phyloP scores from a whole-genome alignment of 2,329 filamentous ascomycete genomes.

The Fusarium chlamydosporum region DNA sequence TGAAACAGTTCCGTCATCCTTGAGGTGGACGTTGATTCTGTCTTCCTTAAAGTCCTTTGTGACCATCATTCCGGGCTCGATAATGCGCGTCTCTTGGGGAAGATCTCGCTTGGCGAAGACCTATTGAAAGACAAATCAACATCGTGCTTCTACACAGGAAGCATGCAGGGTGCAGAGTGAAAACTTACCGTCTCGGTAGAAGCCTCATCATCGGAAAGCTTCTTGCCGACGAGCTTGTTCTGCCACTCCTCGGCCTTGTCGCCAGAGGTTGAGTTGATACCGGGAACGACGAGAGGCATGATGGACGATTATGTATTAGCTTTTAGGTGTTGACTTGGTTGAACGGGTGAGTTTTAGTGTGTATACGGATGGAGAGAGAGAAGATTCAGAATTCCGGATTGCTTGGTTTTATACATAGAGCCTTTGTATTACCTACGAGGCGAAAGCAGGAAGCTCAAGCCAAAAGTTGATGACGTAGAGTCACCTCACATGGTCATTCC shows the following conservation, averaged over 20 bases:
- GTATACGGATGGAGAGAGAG: not conserved
- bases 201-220: conserved; percentile 62
- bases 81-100: conserved; percentile 68
- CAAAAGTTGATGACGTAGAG: conserved; percentile 49
- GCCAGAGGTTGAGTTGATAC: conserved; percentile 64
- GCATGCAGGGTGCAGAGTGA: fast-evolving
- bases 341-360: not conserved
- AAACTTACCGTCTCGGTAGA: conserved; percentile 67
- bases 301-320: conserved; percentile 18
- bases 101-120: conserved; percentile 73
- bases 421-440: conserved; percentile 26
- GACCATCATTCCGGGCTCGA: conserved; percentile 69
- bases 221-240: conserved; percentile 75
- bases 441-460: conserved; percentile 27
- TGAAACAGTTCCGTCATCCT: conserved; percentile 71
- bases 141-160: not conserved
- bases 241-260: conserved; percentile 70
- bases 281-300: conserved; percentile 77
- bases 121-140: conserved; percentile 53
- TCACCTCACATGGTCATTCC: conserved; percentile 48
- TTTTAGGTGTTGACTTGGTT: not conserved
- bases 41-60: conserved; percentile 69
- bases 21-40: conserved; percentile 71
- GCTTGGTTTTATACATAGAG: conserved; percentile 34
- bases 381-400: not conserved